Percentiles rank a stretch among this genome's conserved stretches.
Evolutionary conservation across 441 rosid genomes (phyloP).

Genomic region (Flueggea neowawraea): DNA sequence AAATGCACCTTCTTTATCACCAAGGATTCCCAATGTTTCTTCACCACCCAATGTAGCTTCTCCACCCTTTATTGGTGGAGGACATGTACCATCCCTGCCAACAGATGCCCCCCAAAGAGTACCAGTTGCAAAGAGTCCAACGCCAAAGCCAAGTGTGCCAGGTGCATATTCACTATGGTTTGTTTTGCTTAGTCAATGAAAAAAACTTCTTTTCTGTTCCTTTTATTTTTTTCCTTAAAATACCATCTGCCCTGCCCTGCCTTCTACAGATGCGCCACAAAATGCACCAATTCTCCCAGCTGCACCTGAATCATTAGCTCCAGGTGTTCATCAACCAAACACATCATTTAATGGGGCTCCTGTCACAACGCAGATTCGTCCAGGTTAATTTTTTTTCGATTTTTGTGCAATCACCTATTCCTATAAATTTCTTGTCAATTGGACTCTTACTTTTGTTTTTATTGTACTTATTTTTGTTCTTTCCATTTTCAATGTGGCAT

Average conservation of each 20-base stretch:
- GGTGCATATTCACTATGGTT: slow-evolving; percentile 19
- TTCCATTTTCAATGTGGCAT: neutral
- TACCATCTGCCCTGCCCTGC: no score
- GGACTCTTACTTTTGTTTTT: neutral
- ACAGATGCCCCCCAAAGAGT: slow-evolving; percentile 28
- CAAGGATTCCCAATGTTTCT: slow-evolving; percentile 22
- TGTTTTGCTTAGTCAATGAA: slow-evolving; percentile 20
- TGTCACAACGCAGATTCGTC: slow-evolving; percentile 25
- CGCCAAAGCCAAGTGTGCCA: slow-evolving; percentile 38
- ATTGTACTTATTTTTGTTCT: neutral
- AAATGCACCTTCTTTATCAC: slow-evolving; percentile 24
- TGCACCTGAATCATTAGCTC: slow-evolving; percentile 1
- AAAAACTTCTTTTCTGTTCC: neutral
- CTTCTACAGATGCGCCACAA: no score
- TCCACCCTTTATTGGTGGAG: slow-evolving; percentile 17
- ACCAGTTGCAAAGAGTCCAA: slow-evolving; percentile 33
- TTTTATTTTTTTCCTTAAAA: no score
- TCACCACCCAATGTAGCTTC: slow-evolving; percentile 25
- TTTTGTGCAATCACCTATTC: neutral
- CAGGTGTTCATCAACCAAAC: slow-evolving; percentile 21
- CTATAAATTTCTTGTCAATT: neutral
- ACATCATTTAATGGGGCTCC: slow-evolving; percentile 21
- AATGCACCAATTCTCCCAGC: no score
- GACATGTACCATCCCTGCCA: slow-evolving; percentile 14
- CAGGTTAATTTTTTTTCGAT: slow-evolving; percentile 17